phyloP scores from a whole-genome alignment of 129 eudicot species.

The Solidago caesia region DNA sequence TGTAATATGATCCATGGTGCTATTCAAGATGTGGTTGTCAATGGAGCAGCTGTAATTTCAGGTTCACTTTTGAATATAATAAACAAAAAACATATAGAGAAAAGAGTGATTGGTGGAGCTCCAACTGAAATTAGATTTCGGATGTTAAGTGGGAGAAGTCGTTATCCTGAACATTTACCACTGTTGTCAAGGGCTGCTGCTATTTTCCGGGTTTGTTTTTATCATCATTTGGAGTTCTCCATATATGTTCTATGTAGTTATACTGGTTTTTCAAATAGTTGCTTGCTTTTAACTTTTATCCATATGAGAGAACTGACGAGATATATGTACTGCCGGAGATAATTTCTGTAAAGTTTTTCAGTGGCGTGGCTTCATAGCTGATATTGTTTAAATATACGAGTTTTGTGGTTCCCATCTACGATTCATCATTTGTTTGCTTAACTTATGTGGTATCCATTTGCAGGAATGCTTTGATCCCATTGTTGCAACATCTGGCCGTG shows the following conservation, averaged over 20 bases:
- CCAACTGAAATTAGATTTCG: conserved; percentile 58
- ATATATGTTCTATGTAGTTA: neutral
- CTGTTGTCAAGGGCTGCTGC: conserved; percentile 85
- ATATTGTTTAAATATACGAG: neutral
- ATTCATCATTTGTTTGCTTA: conserved; percentile 4
- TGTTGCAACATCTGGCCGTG: conserved; percentile 84
- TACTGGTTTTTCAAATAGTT: conserved; percentile 4
- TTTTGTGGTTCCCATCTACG: neutral
- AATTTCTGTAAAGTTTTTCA: neutral
- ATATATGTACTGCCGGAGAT: neutral
- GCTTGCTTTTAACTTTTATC: neutral
- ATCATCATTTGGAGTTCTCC: neutral
- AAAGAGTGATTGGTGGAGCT: conserved; percentile 41
- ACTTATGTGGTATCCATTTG: conserved; percentile 5
- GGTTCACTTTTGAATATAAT: conserved; percentile 41
- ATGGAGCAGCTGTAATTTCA: conserved; percentile 61
- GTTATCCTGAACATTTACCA: conserved; percentile 62
- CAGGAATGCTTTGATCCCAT: conserved; percentile 98
- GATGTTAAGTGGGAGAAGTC: conserved; percentile 85
- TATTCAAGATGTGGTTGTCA: conserved; percentile 51
- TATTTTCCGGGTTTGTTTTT: conserved; percentile 70
- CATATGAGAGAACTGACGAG: conserved; percentile 15
- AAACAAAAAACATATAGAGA: conserved; percentile 44
- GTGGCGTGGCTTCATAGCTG: neutral
- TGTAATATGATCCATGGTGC: conserved; percentile 68